phyloP scores from a whole-genome alignment of 768 basidiomycete genomes.

The Mycena indigotica region DNA sequence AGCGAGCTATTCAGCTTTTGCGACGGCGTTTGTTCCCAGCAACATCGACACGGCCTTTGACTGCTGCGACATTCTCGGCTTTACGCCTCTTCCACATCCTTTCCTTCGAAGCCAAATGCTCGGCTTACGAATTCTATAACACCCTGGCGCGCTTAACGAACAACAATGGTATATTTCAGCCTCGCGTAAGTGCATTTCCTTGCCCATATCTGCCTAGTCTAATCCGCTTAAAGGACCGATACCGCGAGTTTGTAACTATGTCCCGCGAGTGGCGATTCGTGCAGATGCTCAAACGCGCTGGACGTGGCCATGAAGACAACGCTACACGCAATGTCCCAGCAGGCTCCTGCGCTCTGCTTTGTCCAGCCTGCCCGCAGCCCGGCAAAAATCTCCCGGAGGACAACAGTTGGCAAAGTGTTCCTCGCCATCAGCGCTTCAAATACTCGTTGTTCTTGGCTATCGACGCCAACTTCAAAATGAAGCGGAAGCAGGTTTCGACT shows the following conservation, averaged over 20 bases:
- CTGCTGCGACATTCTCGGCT: slow-evolving; percentile 3
- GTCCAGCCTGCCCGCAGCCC: slow-evolving; percentile 11
- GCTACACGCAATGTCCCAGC: neutral
- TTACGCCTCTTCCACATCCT: neutral
- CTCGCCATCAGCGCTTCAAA: neutral
- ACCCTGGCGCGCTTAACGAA: slow-evolving; percentile 6
- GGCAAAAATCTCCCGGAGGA: slow-evolving; percentile 6
- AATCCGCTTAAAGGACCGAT: neutral
- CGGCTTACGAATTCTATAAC: neutral
- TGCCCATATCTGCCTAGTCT: neutral
- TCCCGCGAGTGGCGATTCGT: neutral
- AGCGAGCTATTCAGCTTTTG: slow-evolving; percentile 13
- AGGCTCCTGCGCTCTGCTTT: slow-evolving; percentile 4
- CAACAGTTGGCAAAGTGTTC: slow-evolving; percentile 2
- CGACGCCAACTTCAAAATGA: neutral
- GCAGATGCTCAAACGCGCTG: slow-evolving; percentile 7
- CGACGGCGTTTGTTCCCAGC: slow-evolving; percentile 16
- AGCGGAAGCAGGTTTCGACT: neutral
- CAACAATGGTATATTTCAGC: neutral
- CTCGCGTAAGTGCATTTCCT: neutral
- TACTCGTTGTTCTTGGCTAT: neutral
- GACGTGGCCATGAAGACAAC: neutral
- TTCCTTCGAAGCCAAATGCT: slow-evolving; percentile 4
- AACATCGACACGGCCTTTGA: neutral
- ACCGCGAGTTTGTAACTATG: neutral